Evolutionary conservation across 768 basidiomycete species (phyloP), one percentile per base, ranked within the genome.

Genomic region (Scleroderma citrinum): DNA sequence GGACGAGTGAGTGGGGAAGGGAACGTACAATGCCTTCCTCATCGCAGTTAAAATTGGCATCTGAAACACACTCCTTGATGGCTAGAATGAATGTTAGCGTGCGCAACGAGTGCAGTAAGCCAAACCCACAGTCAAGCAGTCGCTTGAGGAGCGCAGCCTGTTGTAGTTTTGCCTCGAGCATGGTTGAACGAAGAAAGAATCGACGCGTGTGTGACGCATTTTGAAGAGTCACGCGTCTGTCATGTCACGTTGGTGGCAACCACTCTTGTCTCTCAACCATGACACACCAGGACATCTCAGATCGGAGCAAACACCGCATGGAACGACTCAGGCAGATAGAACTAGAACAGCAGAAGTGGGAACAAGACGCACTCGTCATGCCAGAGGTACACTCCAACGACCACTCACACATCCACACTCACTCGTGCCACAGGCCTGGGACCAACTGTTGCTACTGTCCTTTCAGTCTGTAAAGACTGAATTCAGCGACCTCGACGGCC

Each of bases 1-100:
- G 17, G 24, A 2, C 19, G 50, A 11, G 19, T 14, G 38, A 23
- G 8, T 10, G 12, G 24, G 24, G 23, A 38, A 32, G 30, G 32
- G 30, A 30, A 75, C 82, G 53, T 54, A 85, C 84, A 58, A 99
- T 85, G 30, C 94, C 96, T 56, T 94, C 92, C 56, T 99, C 95
- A 53, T 83, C 90, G 68, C 95, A 97, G 62, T 95, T 89, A 59
- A 98, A 96, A 69, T 98, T 98, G 64, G 92, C 94, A 64, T 98
- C 96, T 5, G 92, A 83, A 41, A 99, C 94, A 41, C 97, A 83
- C 65, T 98, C 96, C 69, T 96, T 98, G 80, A 98, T 82, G 48
- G 94, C 95, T 97, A 40, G 31, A 26, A 50, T 56, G 49, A 50
- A 44, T 29, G 26, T 29, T 29, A 29, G 26, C 26, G 26, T 29